Base-by-base conservation (phyloP, 1,139 yeast species). In the Suhomyces yuchorum region DNA sequence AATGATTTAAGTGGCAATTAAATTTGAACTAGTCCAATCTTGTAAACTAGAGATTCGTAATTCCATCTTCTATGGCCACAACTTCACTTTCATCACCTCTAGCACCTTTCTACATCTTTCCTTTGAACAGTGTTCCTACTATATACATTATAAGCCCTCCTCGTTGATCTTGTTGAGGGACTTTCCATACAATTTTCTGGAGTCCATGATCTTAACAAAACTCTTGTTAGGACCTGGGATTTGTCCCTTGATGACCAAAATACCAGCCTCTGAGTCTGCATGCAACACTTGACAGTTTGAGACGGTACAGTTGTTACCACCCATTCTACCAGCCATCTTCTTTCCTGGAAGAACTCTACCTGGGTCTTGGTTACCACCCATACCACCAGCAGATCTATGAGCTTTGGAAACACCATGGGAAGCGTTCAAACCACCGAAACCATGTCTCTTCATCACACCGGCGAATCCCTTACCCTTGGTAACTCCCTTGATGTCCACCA, bases 261-360 rank as follows among this genome's bases (percentile, higher is more conserved):
- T 83, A 9, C 96, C 97, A 51, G 85, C 82, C 44, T 80, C 91
- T 42, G 85, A 89, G 64, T 89, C 92, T 15, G 85, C 85, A 62
- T 87, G 87, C 63, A 93, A 74, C 19, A 95, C 87, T 65, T 84
- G 78, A 37, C 84, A 77, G 66, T 91, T 91, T 64, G 83, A 88
- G 32, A 84, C 81, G 4, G 99, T 93, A 55, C 82, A 80, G 58
- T 75, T 78, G 50, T 80, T 76, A 52, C 81, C 84, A 56, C 99
- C 99, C 96, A 92, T 87, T 69, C 89, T 87, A 56, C 99, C 99
- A 28, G 99, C 96, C 98, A 95, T 92, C 71, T 91, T 93, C 75
- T 90, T 92, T 34, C 97, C 98, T 14, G 98, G 98, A 54, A 91
- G 77, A 47, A 91, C 91, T 75, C 99, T 86, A 63, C 97, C 98